phyloP scores from a whole-genome alignment of 75 land plant species.

The Picea sitchensis region DNA sequence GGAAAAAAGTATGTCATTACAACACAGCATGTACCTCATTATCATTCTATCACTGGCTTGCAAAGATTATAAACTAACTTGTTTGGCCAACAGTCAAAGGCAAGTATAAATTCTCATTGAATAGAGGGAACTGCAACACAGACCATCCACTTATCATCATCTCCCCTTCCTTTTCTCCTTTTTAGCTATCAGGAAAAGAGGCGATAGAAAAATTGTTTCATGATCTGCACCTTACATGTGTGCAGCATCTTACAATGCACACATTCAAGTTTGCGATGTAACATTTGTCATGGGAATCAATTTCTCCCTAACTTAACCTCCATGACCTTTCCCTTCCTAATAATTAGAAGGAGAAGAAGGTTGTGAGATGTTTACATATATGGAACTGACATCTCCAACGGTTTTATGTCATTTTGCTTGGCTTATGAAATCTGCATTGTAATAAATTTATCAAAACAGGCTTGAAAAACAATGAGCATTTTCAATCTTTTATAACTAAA shows the following conservation, averaged over 20 bases:
- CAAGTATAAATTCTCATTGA: background rate
- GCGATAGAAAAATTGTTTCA: background rate
- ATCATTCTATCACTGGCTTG: background rate
- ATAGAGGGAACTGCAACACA: background rate
- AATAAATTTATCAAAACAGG: too few species aligned
- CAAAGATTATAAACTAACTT: background rate
- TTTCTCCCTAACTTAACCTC: background rate
- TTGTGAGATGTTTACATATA: background rate
- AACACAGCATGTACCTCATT: too few species aligned
- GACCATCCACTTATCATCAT: background rate
- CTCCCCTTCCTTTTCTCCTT: background rate
- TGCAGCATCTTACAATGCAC: background rate
- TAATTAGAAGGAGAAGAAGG: conserved; percentile 7
- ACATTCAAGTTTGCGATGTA: background rate
- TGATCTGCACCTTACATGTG: background rate
- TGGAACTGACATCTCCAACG: too few species aligned
- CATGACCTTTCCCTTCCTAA: background rate
- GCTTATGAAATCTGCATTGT: too few species aligned
- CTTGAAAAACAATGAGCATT: too few species aligned
- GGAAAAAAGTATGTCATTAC: background rate
- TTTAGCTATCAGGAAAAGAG: conserved; percentile 4
- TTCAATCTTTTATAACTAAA: too few species aligned
- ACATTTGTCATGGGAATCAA: background rate
- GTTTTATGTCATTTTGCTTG: too few species aligned
- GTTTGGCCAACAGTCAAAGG: background rate